A percentile compares a stretch with the other conserved stretches of the same genome.
Evolutionary conservation across 176 grass and related monocot genomes (phyloP).

Genomic region (Eremochloa ophiuroides): DNA sequence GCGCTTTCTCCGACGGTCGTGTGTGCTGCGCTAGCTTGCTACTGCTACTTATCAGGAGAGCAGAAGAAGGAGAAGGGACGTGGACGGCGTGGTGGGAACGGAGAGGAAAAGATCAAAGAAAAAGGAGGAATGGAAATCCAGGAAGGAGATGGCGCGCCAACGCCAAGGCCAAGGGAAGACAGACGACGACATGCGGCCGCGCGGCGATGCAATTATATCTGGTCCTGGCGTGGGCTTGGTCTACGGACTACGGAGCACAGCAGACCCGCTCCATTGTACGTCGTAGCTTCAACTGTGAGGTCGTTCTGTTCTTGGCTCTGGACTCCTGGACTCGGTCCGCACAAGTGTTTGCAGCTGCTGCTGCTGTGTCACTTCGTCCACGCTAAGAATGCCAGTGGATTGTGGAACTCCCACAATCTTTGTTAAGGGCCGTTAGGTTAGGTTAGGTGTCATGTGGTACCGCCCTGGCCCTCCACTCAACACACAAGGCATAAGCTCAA

Average conservation of each 20-base stretch:
- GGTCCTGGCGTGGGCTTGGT: neutral
- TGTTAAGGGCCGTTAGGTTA: no score
- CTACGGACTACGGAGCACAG: neutral
- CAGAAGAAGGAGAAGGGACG: neutral
- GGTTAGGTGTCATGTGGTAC: no score
- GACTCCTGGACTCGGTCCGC: neutral
- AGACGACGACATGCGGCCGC: neutral
- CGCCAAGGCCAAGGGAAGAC: no score
- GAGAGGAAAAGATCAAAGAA: neutral
- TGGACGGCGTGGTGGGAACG: neutral
- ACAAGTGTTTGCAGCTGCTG: neutral
- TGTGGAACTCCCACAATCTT: neutral
- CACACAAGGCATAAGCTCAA: no score
- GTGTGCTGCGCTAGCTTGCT: neutral
- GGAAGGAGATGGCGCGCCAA: neutral
- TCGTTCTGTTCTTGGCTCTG: neutral
- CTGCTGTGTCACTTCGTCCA: neutral
- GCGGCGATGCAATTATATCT: neutral
- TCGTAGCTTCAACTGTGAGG: neutral
- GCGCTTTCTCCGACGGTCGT: neutral
- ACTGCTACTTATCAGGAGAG: neutral
- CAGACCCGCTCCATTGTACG: neutral
- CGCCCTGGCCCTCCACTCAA: no score
- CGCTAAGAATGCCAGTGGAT: neutral
- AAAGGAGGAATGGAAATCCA: neutral